A percentile compares a stretch with the other conserved stretches of the same genome.
These are phyloP conservation scores for Allium fistulosum DNA, from an alignment of 106 monocot species.

Conservation along the genomic window DNA sequence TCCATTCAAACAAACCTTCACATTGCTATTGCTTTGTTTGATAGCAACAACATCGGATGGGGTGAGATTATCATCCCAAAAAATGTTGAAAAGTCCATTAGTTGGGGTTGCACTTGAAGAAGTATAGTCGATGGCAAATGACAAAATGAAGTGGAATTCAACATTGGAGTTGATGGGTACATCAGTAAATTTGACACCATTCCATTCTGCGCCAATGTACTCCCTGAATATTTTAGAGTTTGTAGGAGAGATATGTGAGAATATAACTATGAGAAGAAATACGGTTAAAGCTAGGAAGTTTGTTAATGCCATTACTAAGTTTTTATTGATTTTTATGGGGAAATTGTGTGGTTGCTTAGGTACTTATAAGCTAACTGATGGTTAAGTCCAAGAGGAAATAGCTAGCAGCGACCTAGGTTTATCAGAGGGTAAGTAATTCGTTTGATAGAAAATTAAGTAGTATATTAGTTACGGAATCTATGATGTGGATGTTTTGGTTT, in stretches of 20 bases:
- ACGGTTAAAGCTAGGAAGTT: not conserved
- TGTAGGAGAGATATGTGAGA: not conserved
- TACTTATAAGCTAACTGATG: too few relatives aligned
- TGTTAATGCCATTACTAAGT: not conserved
- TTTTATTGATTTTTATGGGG: too few relatives aligned
- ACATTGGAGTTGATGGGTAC: slow-evolving; percentile 35
- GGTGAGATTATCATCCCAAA: slow-evolving; percentile 19
- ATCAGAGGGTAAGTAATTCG: too few relatives aligned
- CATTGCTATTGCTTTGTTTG: slow-evolving; percentile 10
- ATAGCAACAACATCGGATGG: slow-evolving; percentile 9
- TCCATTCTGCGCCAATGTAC: slow-evolving; percentile 37
- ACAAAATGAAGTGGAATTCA: slow-evolving; percentile 26
- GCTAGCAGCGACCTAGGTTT: too few relatives aligned
- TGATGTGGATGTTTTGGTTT: too few relatives aligned
- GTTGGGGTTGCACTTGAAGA: slow-evolving; percentile 3
- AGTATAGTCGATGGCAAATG: slow-evolving; percentile 22
- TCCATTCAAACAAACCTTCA: not conserved
- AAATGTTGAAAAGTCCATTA: slow-evolving; percentile 14
- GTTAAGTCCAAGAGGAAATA: too few relatives aligned
- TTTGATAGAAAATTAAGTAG: too few relatives aligned
- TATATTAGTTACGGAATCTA: too few relatives aligned
- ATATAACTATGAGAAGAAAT: not conserved
- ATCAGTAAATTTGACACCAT: slow-evolving; percentile 35
- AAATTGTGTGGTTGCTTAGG: too few relatives aligned
- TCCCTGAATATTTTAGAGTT: slow-evolving; percentile 20